Evolutionary conservation across 805 yeast genomes (phyloP).

Genomic region (Candida tammaniensis): DNA sequence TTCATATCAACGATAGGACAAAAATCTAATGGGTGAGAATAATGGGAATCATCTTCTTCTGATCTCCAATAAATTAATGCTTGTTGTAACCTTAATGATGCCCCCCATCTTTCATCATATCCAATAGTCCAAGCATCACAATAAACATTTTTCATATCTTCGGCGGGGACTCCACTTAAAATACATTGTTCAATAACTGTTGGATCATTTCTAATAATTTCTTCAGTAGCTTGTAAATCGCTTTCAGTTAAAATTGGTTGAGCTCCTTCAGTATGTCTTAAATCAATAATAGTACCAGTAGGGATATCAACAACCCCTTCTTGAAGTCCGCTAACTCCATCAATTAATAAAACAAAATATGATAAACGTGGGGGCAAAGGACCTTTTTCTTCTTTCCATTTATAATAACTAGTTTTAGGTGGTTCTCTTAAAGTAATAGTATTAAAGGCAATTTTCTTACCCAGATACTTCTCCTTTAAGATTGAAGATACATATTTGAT

Average conservation of each 20-base stretch:
- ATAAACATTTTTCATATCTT: conserved; percentile 58
- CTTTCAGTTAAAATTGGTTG: conserved; percentile 75
- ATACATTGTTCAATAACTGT: conserved; percentile 70
- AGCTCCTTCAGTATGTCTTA: conserved; percentile 53
- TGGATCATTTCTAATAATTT: conserved; percentile 66
- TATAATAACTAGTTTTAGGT: conserved; percentile 56
- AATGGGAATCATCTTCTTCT: conserved; percentile 73
- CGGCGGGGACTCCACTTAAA: conserved; percentile 62
- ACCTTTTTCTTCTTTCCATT: conserved; percentile 62
- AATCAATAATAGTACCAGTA: conserved; percentile 44
- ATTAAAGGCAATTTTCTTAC: conserved; percentile 53
- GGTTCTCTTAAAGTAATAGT: conserved; percentile 74
- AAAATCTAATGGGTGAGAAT: conserved; percentile 75
- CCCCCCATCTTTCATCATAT: conserved; percentile 76
- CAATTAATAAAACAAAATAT: conserved; percentile 58
- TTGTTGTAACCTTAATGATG: conserved; percentile 71
- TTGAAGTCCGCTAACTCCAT: conserved; percentile 58
- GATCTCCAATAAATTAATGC: conserved; percentile 77
- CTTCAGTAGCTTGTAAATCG: conserved; percentile 63
- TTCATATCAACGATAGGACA: conserved; percentile 80
- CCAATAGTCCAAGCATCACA: conserved; percentile 73
- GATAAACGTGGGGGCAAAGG: conserved; percentile 69
- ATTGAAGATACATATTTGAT: conserved; percentile 55
- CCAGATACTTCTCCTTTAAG: conserved; percentile 47
- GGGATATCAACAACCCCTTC: conserved; percentile 69